Conservation (phyloP, 805 yeast genomes). For the Metschnikowia baotianmanensis region DNA sequence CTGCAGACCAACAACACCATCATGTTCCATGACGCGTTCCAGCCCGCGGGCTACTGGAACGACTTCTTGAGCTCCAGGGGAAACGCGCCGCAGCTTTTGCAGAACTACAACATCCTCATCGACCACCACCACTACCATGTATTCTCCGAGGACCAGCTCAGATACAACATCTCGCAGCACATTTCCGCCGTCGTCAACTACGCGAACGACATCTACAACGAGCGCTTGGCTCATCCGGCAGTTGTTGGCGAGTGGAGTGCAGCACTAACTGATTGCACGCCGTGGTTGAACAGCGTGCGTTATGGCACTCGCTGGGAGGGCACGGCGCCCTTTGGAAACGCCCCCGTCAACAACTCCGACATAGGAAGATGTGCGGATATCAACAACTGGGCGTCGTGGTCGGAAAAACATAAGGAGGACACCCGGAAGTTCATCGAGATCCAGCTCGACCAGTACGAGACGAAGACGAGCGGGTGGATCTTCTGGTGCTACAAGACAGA, state of each 20-base stretch:
- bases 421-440: conserved; percentile 58
- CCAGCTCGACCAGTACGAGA: conserved; percentile 53
- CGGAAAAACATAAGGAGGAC: conserved; percentile 33
- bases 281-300: conserved; percentile 15
- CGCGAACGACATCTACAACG: conserved; percentile 24
- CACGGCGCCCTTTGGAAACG: conserved; percentile 12
- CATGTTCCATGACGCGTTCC: conserved; percentile 67
- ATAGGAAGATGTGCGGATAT: conserved; percentile 45
- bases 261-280: conserved; percentile 36
- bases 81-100: conserved; percentile 18
- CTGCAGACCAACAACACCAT: conserved; percentile 40
- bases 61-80: conserved; percentile 29
- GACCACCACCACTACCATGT: conserved; percentile 45
- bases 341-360: conserved; percentile 17
- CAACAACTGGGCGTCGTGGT: conserved; percentile 40
- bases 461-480: conserved; percentile 54
- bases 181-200: conserved; percentile 30
- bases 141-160: conserved; percentile 26
- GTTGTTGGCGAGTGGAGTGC: conserved; percentile 87
- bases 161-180: conserved; percentile 30
- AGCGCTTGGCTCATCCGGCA: conserved; percentile 65
- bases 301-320: conserved; percentile 18
- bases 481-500: conserved; percentile 76
- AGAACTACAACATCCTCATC: conserved; percentile 33
- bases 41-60: conserved; percentile 55